Conservation (phyloP, 1,284 basidiomycete species). For the Peniophora sp. region DNA sequence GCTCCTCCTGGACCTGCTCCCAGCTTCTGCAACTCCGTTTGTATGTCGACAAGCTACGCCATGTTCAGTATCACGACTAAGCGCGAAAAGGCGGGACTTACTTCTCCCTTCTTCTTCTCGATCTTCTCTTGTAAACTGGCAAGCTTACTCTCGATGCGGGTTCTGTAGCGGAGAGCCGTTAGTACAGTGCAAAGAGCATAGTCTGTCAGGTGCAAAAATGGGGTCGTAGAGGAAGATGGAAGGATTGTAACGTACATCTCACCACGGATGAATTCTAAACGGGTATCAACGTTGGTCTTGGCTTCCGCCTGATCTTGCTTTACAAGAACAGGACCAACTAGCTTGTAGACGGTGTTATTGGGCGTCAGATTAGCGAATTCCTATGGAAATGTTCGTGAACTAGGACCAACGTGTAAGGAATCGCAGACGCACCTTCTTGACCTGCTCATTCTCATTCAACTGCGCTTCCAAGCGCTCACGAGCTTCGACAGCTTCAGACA, state of each 20-base stretch:
- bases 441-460: constrained; percentile 85
- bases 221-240: too few relatives aligned
- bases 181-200: too few relatives aligned
- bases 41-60: constrained; percentile 10
- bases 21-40: constrained; percentile 9
- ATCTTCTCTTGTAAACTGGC: constrained; percentile 68
- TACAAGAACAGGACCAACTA: constrained; percentile 86
- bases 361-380: constrained; percentile 77
- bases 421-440: constrained; percentile 65
- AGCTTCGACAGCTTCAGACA: constrained; percentile 67
- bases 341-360: constrained; percentile 85
- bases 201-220: too few relatives aligned
- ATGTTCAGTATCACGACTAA: not conserved
- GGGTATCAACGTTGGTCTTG: constrained; percentile 83
- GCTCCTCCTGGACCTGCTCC: too few relatives aligned
- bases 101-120: constrained; percentile 78
- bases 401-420: not conserved
- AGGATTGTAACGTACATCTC: constrained; percentile 66
- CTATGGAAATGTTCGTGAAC: constrained; percentile 33
- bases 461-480: constrained; percentile 84
- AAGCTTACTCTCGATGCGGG: constrained; percentile 73
- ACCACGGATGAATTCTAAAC: constrained; percentile 82
- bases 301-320: constrained; percentile 89
- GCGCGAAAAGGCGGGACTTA: constrained; percentile 25
- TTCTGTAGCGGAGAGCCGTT: constrained; percentile 43